These are phyloP conservation scores for Sisymbrium altissimum DNA, from an alignment of 345 rosid species.

Conservation along the genomic window DNA sequence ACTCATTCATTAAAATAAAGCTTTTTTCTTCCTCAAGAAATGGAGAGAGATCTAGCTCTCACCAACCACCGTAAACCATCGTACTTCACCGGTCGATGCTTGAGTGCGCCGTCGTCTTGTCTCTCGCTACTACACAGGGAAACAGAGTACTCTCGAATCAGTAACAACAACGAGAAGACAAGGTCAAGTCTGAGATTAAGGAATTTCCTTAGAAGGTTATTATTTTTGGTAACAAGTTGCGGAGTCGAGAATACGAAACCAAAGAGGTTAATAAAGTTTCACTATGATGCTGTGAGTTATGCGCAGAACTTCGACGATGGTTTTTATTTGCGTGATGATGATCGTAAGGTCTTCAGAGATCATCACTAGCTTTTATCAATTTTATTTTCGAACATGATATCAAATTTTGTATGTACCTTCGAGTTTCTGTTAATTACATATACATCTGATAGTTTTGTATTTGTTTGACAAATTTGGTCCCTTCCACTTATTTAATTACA, in stretches of 20 bases:
- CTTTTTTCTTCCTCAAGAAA: background rate
- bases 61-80: constrained; percentile 34
- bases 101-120: constrained; percentile 43
- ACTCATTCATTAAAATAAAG: background rate
- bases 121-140: constrained; percentile 47
- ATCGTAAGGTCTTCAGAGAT: constrained; percentile 17
- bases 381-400: no score
- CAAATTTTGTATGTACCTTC: no score
- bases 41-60: constrained; percentile 44
- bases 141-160: constrained; percentile 48
- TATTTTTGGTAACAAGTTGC: constrained; percentile 27
- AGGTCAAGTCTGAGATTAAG: constrained; percentile 40
- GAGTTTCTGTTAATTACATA: no score
- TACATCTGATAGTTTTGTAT: background rate
- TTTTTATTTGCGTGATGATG: constrained; percentile 19
- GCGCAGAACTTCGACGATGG: constrained; percentile 80
- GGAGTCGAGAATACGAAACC: constrained; percentile 44
- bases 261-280: constrained; percentile 51
- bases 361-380: no score
- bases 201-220: constrained; percentile 45
- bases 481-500: background rate
- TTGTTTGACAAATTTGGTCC: background rate
- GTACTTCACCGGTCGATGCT: constrained; percentile 35
- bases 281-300: constrained; percentile 77
- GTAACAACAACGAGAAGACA: constrained; percentile 22